phyloP scores from a whole-genome alignment of 495 filamentous ascomycete genomes.

The Lasiosphaeria hispida region DNA sequence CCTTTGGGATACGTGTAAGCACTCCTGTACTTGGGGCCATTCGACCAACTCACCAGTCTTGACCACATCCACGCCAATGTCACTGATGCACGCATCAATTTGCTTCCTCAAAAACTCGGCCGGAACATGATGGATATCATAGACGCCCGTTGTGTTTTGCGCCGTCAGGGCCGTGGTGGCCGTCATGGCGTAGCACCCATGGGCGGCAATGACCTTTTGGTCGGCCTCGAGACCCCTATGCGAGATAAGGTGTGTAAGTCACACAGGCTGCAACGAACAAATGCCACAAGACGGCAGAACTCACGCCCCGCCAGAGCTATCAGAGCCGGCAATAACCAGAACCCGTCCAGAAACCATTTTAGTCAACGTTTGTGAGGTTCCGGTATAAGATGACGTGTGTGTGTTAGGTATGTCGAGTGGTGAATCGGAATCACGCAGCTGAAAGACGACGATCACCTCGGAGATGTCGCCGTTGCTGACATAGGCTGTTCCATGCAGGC shows the following conservation, averaged over 20 bases:
- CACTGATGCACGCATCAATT: constrained; percentile 76
- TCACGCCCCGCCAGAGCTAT: constrained; percentile 87
- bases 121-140: constrained; percentile 76
- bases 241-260: constrained; percentile 6
- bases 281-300: constrained; percentile 27
- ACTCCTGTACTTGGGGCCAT: background rate
- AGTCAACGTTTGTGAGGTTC: background rate
- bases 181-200: constrained; percentile 93
- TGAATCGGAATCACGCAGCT: no score
- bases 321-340: constrained; percentile 84
- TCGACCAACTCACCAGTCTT: constrained; percentile 65
- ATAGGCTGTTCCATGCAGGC: background rate
- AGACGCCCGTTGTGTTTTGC: constrained; percentile 86
- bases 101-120: constrained; percentile 76
- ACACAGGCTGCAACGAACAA: background rate
- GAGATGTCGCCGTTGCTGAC: no score
- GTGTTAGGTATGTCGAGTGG: no score
- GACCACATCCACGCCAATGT: constrained; percentile 85
- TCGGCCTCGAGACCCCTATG: constrained; percentile 91
- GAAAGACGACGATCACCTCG: no score
- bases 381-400: background rate
- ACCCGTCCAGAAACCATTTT: constrained; percentile 49
- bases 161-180: constrained; percentile 94
- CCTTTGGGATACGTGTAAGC: constrained; percentile 48
- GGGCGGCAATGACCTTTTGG: constrained; percentile 88